A percentile compares a stretch with the other conserved stretches of the same genome.
Evolutionary conservation across 768 basidiomycete genomes (phyloP).

Genomic region (Nidularia sp.): DNA sequence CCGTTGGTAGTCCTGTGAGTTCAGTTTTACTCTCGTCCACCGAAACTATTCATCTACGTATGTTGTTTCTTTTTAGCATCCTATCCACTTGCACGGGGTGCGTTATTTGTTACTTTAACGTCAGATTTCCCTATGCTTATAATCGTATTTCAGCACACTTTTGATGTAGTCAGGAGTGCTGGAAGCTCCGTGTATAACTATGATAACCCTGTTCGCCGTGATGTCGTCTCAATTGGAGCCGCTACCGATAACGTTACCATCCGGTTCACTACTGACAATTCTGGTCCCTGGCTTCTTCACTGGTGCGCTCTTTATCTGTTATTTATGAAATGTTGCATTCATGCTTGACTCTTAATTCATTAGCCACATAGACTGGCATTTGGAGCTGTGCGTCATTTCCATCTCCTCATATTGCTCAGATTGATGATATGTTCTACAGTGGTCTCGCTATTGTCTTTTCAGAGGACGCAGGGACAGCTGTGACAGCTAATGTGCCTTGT

Average conservation of each 20-base stretch:
- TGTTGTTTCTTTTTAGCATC: slow-evolving; percentile 17
- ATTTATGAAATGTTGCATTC: not conserved
- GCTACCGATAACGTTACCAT: slow-evolving; percentile 34
- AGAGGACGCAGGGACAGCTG: not conserved
- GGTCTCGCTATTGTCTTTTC: not conserved
- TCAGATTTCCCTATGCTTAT: not conserved
- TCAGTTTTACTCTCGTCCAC: not conserved
- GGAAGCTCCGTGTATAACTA: slow-evolving; percentile 7
- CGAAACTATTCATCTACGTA: slow-evolving; percentile 25
- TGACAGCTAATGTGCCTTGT: not conserved
- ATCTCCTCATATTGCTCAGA: not conserved
- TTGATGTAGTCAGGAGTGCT: slow-evolving; percentile 29
- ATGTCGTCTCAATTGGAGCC: slow-evolving; percentile 22
- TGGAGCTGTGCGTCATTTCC: slow-evolving; percentile 16
- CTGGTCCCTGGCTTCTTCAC: slow-evolving; percentile 51
- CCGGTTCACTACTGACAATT: slow-evolving; percentile 60
- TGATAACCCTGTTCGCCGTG: slow-evolving; percentile 24
- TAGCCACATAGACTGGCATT: slow-evolving; percentile 13
- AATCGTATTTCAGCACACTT: slow-evolving; percentile 30
- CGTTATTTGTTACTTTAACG: slow-evolving; percentile 4
- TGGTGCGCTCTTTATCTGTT: slow-evolving; percentile 8
- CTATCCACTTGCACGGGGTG: slow-evolving; percentile 35
- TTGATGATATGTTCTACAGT: not conserved
- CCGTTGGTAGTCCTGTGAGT: slow-evolving; percentile 12
- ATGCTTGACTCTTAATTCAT: not conserved